Conservation (phyloP, 2,329 filamentous ascomycete species). For the Aspergillus luchuensis region DNA sequence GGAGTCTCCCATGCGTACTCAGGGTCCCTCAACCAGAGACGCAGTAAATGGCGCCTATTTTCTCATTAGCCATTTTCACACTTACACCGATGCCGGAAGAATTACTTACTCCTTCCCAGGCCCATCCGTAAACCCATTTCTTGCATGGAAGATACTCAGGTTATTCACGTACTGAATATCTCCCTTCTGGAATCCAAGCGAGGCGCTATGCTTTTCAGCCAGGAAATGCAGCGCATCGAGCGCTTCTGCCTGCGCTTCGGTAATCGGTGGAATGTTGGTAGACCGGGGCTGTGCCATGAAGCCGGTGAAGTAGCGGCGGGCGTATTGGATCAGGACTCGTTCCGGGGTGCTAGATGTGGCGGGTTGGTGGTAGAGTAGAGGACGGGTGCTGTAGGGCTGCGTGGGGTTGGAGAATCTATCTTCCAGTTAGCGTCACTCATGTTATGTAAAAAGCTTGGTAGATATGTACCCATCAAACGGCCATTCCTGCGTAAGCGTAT, state of each 20-base stretch:
- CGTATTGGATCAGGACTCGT: slow-evolving; percentile 62
- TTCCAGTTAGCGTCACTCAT: background rate
- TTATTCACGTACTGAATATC: slow-evolving; percentile 58
- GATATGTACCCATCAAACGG: slow-evolving; percentile 46
- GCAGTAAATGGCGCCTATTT: slow-evolving; percentile 47
- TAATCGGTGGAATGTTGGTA: slow-evolving; percentile 50
- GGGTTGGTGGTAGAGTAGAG: slow-evolving; percentile 54
- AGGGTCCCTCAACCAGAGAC: slow-evolving; percentile 52
- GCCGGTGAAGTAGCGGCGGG: slow-evolving; percentile 59
- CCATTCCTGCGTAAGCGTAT: slow-evolving; percentile 54
- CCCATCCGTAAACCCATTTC: slow-evolving; percentile 49
- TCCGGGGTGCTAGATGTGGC: slow-evolving; percentile 51
- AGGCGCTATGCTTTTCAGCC: slow-evolving; percentile 47
- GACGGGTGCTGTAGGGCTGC: slow-evolving; percentile 47
- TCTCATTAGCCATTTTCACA: background rate
- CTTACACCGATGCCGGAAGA: background rate
- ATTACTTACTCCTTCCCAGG: slow-evolving; percentile 40
- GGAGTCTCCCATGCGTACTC: slow-evolving; percentile 52
- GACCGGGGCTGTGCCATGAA: slow-evolving; percentile 48
- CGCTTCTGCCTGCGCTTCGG: slow-evolving; percentile 56
- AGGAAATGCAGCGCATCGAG: slow-evolving; percentile 55
- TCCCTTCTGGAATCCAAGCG: slow-evolving; percentile 50
- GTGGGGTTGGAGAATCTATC: slow-evolving; percentile 55
- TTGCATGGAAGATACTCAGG: slow-evolving; percentile 54
- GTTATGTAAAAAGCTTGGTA: background rate